Percentiles rank a stretch among this genome's conserved stretches.
phyloP scores from a whole-genome alignment of 2,329 filamentous ascomycete genomes.

The Mycosphaerelloides madeirae region DNA sequence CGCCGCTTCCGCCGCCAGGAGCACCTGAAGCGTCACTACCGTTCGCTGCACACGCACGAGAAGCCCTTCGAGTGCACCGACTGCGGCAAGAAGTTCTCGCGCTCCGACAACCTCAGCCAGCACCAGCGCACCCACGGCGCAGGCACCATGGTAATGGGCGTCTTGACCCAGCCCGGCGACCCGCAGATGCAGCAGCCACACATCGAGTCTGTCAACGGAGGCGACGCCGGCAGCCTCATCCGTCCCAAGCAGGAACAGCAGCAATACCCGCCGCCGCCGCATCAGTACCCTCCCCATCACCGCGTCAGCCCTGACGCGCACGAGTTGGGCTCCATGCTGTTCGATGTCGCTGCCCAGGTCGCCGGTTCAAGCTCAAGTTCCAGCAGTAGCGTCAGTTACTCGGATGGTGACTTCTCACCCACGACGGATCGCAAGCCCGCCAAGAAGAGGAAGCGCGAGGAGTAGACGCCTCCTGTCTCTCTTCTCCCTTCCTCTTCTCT shows the following conservation, averaged over 20 bases:
- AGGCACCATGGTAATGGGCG: constrained; percentile 84
- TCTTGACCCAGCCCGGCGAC: constrained; percentile 48
- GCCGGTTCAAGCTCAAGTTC: constrained; percentile 54
- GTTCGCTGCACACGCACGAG: constrained; percentile 95
- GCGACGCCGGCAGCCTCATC: constrained; percentile 32
- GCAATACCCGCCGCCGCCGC: constrained; percentile 18
- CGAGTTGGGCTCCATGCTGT: constrained; percentile 70
- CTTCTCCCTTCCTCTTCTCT: not conserved
- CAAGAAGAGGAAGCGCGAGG: constrained; percentile 42
- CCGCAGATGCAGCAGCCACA: constrained; percentile 25
- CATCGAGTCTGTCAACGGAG: constrained; percentile 32
- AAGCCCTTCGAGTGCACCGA: constrained; percentile 98
- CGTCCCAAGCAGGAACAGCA: constrained; percentile 32
- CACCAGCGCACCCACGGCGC: constrained; percentile 90
- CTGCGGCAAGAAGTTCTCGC: constrained; percentile 98
- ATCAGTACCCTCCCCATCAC: constrained; percentile 21
- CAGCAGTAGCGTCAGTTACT: constrained; percentile 32
- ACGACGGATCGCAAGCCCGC: constrained; percentile 32
- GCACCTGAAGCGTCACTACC: constrained; percentile 97
- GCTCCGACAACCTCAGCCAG: constrained; percentile 94
- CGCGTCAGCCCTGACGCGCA: constrained; percentile 51
- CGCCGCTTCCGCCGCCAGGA: constrained; percentile 97
- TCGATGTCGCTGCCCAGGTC: constrained; percentile 67
- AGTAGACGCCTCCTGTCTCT: constrained; percentile 30
- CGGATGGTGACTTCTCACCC: constrained; percentile 24